Evolutionary conservation across 495 filamentous ascomycete genomes (phyloP).

Genomic region (Lasiosphaeria miniovina): DNA sequence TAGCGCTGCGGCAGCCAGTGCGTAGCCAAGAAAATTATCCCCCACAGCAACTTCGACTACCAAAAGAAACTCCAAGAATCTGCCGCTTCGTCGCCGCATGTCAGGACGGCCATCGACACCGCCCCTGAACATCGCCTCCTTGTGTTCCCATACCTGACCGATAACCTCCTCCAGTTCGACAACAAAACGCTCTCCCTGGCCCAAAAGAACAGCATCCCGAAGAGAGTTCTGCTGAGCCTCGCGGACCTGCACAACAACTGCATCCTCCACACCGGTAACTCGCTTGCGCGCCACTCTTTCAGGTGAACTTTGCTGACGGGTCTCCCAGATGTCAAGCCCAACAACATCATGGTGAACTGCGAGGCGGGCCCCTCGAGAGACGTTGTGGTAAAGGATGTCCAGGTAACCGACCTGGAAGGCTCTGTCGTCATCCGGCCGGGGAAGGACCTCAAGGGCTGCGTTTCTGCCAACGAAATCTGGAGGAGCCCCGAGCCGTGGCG

Average conservation of each 20-base stretch:
- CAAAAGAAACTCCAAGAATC: not conserved
- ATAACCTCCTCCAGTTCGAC: not conserved
- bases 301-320: not conserved
- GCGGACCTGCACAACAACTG: not conserved
- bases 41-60: not conserved
- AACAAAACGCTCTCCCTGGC: not conserved
- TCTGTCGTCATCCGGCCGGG: slow-evolving; percentile 19
- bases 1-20: too few species aligned
- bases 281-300: not conserved
- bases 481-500: slow-evolving; percentile 26
- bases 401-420: not conserved
- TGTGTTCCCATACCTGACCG: not conserved
- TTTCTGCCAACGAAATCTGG: slow-evolving; percentile 39
- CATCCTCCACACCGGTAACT: not conserved
- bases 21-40: not conserved
- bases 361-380: slow-evolving; percentile 8
- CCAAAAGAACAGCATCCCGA: not conserved
- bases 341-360: slow-evolving; percentile 40
- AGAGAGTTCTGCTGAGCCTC: not conserved
- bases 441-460: slow-evolving; percentile 28
- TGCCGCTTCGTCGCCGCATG: not conserved
- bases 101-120: too few species aligned
- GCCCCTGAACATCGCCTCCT: not conserved
- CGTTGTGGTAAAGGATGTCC: not conserved
- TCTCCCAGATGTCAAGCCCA: slow-evolving; percentile 36